Conservation (phyloP, 768 basidiomycete species). For the Rhodocollybia butyracea region DNA sequence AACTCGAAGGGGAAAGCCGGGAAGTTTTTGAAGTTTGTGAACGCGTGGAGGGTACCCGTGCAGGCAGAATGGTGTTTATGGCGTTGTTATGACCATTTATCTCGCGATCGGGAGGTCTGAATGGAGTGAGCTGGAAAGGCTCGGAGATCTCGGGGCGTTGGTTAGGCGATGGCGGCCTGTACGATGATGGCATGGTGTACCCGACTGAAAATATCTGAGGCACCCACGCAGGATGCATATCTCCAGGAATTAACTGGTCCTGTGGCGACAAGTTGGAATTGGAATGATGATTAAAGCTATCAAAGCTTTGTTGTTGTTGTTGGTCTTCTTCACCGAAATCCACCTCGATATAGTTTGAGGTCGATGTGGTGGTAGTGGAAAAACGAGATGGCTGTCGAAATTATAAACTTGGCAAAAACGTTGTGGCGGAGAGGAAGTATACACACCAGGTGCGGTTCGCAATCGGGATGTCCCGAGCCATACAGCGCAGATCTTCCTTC, state of each 20-base stretch:
- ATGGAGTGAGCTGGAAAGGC: slow-evolving; percentile 5
- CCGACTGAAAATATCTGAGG: slow-evolving; percentile 8
- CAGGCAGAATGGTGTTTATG: neutral
- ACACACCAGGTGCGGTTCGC: slow-evolving; percentile 13
- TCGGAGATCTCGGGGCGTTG: slow-evolving; percentile 3
- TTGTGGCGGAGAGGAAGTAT: neutral
- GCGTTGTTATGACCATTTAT: too few relatives aligned
- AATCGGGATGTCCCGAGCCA: slow-evolving; percentile 11
- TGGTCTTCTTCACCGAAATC: neutral
- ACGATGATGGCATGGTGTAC: slow-evolving; percentile 3
- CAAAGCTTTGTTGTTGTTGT: neutral
- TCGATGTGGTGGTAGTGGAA: slow-evolving; percentile 30
- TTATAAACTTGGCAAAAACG: neutral
- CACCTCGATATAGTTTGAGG: slow-evolving; percentile 26
- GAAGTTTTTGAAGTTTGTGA: neutral
- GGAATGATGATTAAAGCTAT: too few relatives aligned
- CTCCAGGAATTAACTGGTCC: slow-evolving; percentile 1
- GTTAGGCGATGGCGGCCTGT: neutral
- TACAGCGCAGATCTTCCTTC: too few relatives aligned
- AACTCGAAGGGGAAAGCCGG: neutral
- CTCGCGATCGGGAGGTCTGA: neutral
- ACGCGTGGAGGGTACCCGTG: neutral
- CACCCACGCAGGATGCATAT: slow-evolving; percentile 6
- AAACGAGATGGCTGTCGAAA: slow-evolving; percentile 27
- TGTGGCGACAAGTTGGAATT: neutral